These are phyloP conservation scores for Stachybotrys chartarum DNA, from an alignment of 2,329 filamentous ascomycete species.

Conservation along the genomic window DNA sequence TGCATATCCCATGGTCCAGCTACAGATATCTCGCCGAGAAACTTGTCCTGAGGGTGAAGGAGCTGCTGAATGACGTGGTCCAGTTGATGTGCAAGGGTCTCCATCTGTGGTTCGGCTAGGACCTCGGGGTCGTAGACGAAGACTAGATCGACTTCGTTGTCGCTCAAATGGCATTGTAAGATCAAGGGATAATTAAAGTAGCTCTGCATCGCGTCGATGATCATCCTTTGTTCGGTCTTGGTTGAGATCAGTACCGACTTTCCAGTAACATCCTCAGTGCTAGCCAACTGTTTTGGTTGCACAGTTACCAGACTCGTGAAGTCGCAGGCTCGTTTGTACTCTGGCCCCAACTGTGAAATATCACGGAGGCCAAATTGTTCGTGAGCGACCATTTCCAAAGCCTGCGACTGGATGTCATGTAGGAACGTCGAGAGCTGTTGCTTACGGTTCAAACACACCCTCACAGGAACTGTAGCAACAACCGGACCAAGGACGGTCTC, in stretches of 20 bases:
- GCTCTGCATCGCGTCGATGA: neutral
- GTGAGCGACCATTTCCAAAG: conserved; percentile 9
- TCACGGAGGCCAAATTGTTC: conserved; percentile 11
- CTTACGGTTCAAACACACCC: conserved; percentile 14
- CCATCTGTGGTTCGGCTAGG: neutral
- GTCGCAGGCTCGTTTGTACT: conserved; percentile 29
- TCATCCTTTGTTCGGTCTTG: neutral
- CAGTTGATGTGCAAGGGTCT: conserved; percentile 2
- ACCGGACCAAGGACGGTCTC: conserved; percentile 42
- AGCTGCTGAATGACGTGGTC: neutral
- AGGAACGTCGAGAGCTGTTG: conserved; percentile 3
- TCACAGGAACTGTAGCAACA: conserved; percentile 49
- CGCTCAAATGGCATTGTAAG: neutral
- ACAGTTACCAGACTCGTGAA: conserved; percentile 11
- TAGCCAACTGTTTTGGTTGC: conserved; percentile 15
- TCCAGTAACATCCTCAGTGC: neutral
- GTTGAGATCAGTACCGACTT: neutral
- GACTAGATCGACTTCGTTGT: neutral
- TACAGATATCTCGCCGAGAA: neutral
- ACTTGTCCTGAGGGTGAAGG: no score
- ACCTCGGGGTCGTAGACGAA: conserved; percentile 1
- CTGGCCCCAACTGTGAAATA: conserved; percentile 2
- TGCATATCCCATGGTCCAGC: neutral
- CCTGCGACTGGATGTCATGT: conserved; percentile 4
- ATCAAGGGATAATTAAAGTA: conserved; percentile 2